Percentiles rank a stretch among this genome's conserved stretches.
These are phyloP conservation scores for Penicillium sp. DNA, from an alignment of 2,329 filamentous ascomycete genomes.

Conservation along the genomic window DNA sequence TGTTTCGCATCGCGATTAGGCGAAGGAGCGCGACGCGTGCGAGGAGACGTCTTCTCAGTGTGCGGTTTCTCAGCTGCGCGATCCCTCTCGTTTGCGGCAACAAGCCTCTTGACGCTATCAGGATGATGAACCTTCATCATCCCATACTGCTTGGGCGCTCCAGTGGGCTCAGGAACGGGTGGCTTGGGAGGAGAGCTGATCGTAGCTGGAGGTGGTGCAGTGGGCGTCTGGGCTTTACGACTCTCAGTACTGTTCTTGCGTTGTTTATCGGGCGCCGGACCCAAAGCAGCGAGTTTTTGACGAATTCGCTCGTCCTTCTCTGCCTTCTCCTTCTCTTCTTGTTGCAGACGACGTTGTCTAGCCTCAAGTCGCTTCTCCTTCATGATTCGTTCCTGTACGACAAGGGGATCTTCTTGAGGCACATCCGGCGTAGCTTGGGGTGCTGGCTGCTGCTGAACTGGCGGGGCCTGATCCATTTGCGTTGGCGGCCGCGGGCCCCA, in stretches of 20 bases:
- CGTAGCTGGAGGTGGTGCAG: conserved; percentile 29
- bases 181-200: conserved; percentile 57
- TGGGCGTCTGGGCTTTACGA: conserved; percentile 23
- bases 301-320: conserved; percentile 58
- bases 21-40: conserved; percentile 31
- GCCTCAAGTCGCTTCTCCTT: conserved; percentile 58
- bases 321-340: conserved; percentile 57
- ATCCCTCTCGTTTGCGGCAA: conserved; percentile 37
- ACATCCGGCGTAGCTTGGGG: conserved; percentile 17
- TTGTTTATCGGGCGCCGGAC: conserved; percentile 43
- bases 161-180: conserved; percentile 56
- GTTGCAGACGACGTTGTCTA: conserved; percentile 53
- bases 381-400: conserved; percentile 60
- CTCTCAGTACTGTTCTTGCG: conserved; percentile 27
- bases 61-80: conserved; percentile 34
- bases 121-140: conserved; percentile 62
- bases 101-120: conserved; percentile 50
- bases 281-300: conserved; percentile 55
- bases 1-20: conserved; percentile 31
- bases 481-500: conserved; percentile 30
- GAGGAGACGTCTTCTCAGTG: conserved; percentile 15
- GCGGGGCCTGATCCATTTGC: conserved; percentile 29
- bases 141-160: conserved; percentile 59
- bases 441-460: conserved; percentile 20
- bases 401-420: conserved; percentile 44